A percentile compares a stretch with the other conserved stretches of the same genome.
These are phyloP conservation scores for Saccharum officinarum DNA, from an alignment of 176 grass and related monocot genomes.

Conservation along the genomic window DNA sequence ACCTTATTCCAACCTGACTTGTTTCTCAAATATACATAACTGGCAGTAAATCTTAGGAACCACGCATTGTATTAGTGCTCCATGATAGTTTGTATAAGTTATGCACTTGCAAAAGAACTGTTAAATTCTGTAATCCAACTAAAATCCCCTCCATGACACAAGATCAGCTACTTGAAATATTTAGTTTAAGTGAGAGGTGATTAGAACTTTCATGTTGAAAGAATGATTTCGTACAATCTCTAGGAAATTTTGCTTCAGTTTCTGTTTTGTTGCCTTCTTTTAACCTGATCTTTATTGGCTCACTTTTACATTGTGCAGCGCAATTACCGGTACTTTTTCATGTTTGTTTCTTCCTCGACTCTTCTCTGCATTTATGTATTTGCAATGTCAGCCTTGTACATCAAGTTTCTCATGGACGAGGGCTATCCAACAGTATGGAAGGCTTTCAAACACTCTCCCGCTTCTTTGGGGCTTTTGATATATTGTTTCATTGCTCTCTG, in stretches of 20 bases:
- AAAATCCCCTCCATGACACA: not conserved
- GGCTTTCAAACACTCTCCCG: conserved; percentile 87
- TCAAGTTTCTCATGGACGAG: conserved; percentile 87
- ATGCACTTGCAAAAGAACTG: not conserved
- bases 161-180: not conserved
- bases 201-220: conserved; percentile 15
- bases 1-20: not conserved
- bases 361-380: conserved; percentile 98
- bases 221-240: conserved; percentile 10
- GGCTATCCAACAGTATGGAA: conserved; percentile 96
- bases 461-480: conserved; percentile 82
- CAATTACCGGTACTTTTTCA: conserved; percentile 95
- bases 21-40: conserved; percentile 25
- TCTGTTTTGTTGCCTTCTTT: not conserved
- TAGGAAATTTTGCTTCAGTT: conserved; percentile 16
- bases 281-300: conserved; percentile 32
- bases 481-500: conserved; percentile 94
- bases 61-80: not conserved
- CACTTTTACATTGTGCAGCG: conserved; percentile 62
- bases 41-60: conserved; percentile 17
- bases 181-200: not conserved
- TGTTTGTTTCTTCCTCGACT: conserved; percentile 91
- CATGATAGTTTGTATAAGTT: conserved; percentile 9
- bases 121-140: not conserved
- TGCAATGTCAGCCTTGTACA: conserved; percentile 86